phyloP scores from a whole-genome alignment of 2,329 filamentous ascomycete species.

The Hymenotorrendiella dingleyae region DNA sequence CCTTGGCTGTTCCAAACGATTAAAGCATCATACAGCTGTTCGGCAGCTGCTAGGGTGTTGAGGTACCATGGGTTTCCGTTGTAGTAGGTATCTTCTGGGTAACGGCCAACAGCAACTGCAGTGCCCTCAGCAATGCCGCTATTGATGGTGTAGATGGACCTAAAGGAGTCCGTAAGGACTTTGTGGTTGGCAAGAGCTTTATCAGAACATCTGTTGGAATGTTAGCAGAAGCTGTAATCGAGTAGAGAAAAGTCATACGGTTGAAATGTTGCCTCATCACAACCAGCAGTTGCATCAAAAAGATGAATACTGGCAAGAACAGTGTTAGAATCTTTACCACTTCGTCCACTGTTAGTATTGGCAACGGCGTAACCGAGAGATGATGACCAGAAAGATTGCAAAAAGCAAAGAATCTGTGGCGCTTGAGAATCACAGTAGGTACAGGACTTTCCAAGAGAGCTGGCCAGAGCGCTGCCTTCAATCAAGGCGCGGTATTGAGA shows the following conservation, averaged over 20 bases:
- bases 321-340: slow-evolving; percentile 67
- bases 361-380: slow-evolving; percentile 56
- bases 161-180: slow-evolving; percentile 68
- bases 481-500: slow-evolving; percentile 63
- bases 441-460: slow-evolving; percentile 55
- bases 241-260: slow-evolving; percentile 41
- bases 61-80: slow-evolving; percentile 80
- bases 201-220: slow-evolving; percentile 27
- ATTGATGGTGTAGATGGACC: slow-evolving; percentile 65
- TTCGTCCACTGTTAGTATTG: slow-evolving; percentile 60
- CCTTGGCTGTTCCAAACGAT: slow-evolving; percentile 62
- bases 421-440: slow-evolving; percentile 57
- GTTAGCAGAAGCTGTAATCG: not conserved
- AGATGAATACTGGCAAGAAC: slow-evolving; percentile 60
- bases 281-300: slow-evolving; percentile 63
- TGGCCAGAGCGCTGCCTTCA: slow-evolving; percentile 62
- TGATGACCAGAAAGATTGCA: slow-evolving; percentile 65
- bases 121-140: slow-evolving; percentile 51
- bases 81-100: slow-evolving; percentile 69
- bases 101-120: slow-evolving; percentile 60
- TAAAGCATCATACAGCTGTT: slow-evolving; percentile 72
- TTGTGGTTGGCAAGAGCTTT: slow-evolving; percentile 70
- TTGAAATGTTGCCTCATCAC: slow-evolving; percentile 69
- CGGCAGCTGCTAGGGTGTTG: slow-evolving; percentile 68
- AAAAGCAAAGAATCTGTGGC: slow-evolving; percentile 65